Base-by-base conservation (phyloP, 1,139 yeast species). In the Magnusiomyces paraingens region DNA sequence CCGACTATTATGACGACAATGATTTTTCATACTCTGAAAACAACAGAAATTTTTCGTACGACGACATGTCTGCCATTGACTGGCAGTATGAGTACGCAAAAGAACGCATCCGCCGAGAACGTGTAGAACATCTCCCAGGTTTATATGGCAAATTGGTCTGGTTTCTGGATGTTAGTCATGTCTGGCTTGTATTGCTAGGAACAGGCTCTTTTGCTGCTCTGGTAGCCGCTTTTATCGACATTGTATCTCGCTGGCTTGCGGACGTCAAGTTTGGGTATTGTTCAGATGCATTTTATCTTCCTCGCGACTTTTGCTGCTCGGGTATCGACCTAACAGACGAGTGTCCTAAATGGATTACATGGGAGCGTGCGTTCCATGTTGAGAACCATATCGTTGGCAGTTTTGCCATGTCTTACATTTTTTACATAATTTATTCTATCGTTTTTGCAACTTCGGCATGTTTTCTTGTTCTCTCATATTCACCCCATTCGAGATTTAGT, bases 171-270 rank as follows among this genome's bases (percentile, higher is more conserved):
- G 40, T 51, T 15, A 51, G 55, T 35, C 56, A 56, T 32, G 53
- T 52, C 18, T 56, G 56, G 56, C 52, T 56, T 32, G 55, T 56
- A 5, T 36, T 56, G 29, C 47, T 56, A 1, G 20, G 54, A 15
- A 50, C 58, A 39, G 55, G 59, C 22, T 35, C 52, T 44, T 54
- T 55, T 11, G 58, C 55, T 17, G 62, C 59, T 20, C 49, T 59
- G 14, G 56, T 57, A 4, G 57, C 59, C 20, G 59, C 62, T 8
- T 57, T 54, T 32, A 47, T 55, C 36, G 90, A 86, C 62, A 76
- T 84, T 58, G 66, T 76, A 0, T 74, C 88, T 0, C 81, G 78
- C 29, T 81, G 84, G 81, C 72, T 86, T 49, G 79, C 82, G 50
- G 89, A 86, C 60, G 60, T 84, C 50, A 80, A 82, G 56, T 67